Evolutionary conservation across 2,329 filamentous ascomycete species (phyloP), one percentile per base, ranked within the genome.

Genomic region (Nemania diffusa): DNA sequence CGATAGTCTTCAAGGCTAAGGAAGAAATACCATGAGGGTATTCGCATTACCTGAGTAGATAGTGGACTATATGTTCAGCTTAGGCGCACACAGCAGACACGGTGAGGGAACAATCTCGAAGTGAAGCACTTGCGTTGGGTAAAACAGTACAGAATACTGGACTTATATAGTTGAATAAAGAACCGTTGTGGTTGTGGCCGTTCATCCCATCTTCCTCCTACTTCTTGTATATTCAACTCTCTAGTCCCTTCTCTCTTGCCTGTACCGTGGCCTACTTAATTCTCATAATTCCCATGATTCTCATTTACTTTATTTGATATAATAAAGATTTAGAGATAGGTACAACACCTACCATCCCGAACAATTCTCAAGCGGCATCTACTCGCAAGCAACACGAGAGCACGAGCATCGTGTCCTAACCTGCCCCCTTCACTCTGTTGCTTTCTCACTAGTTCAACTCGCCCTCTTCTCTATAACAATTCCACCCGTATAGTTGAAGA

Each of bases 51-150:
- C 17, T 20, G 24, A 17, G 50, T 44, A 42, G 29, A 29, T 20
- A 29, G 40, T 7, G 29, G 51, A 57, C 57, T 57, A 62, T 51
- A 48, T 44, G 57, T 53, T 65, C 63, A 62, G 64, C 64, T 62
- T 46, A 48, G 64, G 63, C 57, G 57, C 51, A 62, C 57, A 48
- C 37, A 17, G 37, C 37, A 40, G 15, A 40, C 15, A 1, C 2
- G 15, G 37, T 40, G 37, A 56, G 50, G 9, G 34, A 46, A 24
- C 5, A 26, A 32, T 48, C 37, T 40, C 11, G 15, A 40, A 3
- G 37, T 13, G 15, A 40, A 40, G 37, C 37, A 17, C 11, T 32
- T 32, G 29, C 5, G 37, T 40, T 40, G 37, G 6, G 5, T 13
- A 8, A 48, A n/a, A 17, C 44, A 24, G 44, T n/a, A 48, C 44